These are phyloP conservation scores for Trypanosoma scelopori DNA, from an alignment of 208 protist species.

Conservation along the genomic window DNA sequence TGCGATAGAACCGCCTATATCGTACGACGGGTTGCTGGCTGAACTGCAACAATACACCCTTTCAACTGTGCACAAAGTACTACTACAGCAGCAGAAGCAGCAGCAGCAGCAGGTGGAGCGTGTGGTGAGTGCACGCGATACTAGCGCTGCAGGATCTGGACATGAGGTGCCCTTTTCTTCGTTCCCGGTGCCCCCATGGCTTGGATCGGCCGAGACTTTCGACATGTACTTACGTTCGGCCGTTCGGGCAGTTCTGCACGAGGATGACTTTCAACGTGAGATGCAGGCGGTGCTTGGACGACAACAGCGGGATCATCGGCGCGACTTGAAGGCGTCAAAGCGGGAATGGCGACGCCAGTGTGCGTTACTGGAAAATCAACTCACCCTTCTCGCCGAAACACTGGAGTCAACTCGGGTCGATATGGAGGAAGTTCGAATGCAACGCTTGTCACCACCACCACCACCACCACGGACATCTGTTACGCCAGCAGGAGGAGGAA, in stretches of 20 bases:
- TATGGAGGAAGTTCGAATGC: constrained; percentile 24
- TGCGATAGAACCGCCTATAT: not conserved
- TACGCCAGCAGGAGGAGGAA: not conserved
- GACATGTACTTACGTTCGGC: constrained; percentile 53
- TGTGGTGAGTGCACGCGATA: not conserved
- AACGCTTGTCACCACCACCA: constrained; percentile 7
- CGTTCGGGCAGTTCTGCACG: constrained; percentile 40
- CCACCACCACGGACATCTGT: not conserved
- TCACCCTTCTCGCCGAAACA: not conserved
- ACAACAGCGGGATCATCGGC: constrained; percentile 19
- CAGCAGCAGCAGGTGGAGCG: constrained; percentile 13
- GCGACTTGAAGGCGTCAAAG: constrained; percentile 30
- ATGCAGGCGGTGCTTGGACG: constrained; percentile 11
- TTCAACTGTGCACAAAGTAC: constrained; percentile 9
- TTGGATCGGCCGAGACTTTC: constrained; percentile 40
- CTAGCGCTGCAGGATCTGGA: not conserved
- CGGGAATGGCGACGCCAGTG: constrained; percentile 29
- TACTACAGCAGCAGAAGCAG: constrained; percentile 12
- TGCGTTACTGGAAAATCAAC: constrained; percentile 28
- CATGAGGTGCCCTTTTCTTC: constrained; percentile 1
- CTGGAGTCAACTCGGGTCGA: constrained; percentile 16
- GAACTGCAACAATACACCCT: constrained; percentile 25
- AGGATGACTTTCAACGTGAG: constrained; percentile 42
- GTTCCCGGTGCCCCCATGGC: not conserved
- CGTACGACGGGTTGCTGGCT: constrained; percentile 4